phyloP scores from a whole-genome alignment of 345 rosid genomes.

The Bruguiera parviflora region DNA sequence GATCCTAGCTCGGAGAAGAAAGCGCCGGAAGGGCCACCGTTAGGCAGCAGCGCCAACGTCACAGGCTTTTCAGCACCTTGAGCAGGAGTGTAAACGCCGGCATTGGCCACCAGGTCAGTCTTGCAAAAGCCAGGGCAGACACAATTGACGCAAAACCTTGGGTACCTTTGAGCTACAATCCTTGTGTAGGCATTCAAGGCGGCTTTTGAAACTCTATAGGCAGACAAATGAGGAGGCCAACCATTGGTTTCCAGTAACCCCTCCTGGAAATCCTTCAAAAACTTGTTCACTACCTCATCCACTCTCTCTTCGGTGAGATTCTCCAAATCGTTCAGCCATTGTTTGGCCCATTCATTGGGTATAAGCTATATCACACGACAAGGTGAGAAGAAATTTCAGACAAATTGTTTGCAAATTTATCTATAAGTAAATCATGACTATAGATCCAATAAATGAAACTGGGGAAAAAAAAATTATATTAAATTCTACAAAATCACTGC shows the following conservation, averaged over 20 bases:
- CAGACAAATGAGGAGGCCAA: conserved; percentile 34
- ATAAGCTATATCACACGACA: conserved; percentile 20
- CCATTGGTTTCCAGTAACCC: conserved; percentile 25
- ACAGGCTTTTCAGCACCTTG: conserved; percentile 36
- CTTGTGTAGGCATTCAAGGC: conserved; percentile 35
- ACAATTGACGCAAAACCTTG: conserved; percentile 23
- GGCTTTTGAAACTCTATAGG: conserved; percentile 29
- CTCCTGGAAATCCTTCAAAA: conserved; percentile 28
- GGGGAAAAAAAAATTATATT: no score
- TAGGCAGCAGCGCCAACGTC: conserved; percentile 32
- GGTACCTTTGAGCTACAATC: conserved; percentile 35
- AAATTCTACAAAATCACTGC: no score
- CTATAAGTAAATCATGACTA: background rate
- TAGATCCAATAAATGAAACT: no score
- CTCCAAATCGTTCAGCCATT: conserved; percentile 18
- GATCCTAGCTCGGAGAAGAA: conserved; percentile 22
- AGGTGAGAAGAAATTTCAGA: background rate
- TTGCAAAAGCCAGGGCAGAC: conserved; percentile 37
- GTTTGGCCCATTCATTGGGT: conserved; percentile 24
- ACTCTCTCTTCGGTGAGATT: conserved; percentile 32
- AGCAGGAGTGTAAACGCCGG: conserved; percentile 18
- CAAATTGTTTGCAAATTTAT: background rate
- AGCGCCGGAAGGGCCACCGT: conserved; percentile 32
- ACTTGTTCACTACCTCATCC: conserved; percentile 25
- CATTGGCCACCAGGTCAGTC: conserved; percentile 30